Percentiles rank a stretch among this genome's conserved stretches.
phyloP scores from a whole-genome alignment of 208 protist genomes.

The Trypanosoma scelopori region DNA sequence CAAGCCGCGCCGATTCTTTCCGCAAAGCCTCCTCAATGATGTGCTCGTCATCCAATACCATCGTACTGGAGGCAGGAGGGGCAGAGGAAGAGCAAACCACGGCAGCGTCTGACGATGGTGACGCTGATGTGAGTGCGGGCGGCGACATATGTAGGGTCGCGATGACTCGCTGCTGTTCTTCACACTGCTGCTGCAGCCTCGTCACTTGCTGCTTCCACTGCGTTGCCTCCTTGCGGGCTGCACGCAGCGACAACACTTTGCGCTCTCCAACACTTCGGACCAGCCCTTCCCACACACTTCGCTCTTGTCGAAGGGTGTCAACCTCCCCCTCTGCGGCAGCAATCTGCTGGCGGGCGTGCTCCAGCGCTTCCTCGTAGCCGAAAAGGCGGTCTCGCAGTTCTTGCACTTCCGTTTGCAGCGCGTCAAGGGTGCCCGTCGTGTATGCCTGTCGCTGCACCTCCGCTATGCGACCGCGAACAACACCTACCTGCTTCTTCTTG shows the following conservation, averaged over 20 bases:
- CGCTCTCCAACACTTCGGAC: slow-evolving; percentile 19
- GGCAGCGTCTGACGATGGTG: neutral
- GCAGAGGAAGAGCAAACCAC: too few species aligned
- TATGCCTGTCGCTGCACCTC: neutral
- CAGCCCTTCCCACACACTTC: slow-evolving; percentile 11
- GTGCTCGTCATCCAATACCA: slow-evolving; percentile 7
- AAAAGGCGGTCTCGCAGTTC: neutral
- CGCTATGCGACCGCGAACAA: too few species aligned
- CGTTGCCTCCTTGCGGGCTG: slow-evolving; percentile 27
- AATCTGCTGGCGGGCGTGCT: slow-evolving; percentile 6
- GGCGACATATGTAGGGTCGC: neutral
- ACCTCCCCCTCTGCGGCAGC: slow-evolving; percentile 7
- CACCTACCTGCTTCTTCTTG: too few species aligned
- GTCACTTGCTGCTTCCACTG: slow-evolving; percentile 22
- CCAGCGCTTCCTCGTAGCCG: slow-evolving; percentile 16
- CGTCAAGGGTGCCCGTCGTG: neutral
- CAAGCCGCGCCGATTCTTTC: slow-evolving; percentile 18
- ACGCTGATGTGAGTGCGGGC: neutral
- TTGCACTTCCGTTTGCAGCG: slow-evolving; percentile 1
- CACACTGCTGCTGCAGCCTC: slow-evolving; percentile 22
- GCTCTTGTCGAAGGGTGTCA: slow-evolving; percentile 6
- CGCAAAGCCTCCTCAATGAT: slow-evolving; percentile 30
- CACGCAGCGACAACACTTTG: slow-evolving; percentile 32
- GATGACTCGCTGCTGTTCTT: slow-evolving; percentile 6
- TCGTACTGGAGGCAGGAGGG: neutral